phyloP scores from a whole-genome alignment of 2,329 filamentous ascomycete species.

The Thielaviopsis punctulata region DNA sequence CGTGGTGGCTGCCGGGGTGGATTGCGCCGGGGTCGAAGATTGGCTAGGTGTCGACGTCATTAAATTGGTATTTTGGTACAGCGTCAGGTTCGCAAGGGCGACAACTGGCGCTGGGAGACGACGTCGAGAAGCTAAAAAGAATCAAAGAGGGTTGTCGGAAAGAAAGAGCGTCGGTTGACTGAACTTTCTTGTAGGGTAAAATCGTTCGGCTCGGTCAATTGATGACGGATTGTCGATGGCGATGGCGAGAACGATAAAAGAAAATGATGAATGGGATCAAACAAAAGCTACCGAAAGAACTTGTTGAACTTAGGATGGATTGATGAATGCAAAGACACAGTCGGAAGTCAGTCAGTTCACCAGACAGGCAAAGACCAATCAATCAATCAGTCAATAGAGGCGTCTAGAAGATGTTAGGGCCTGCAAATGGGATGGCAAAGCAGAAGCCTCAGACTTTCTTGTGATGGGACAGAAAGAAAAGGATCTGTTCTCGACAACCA shows the following conservation, averaged over 20 bases:
- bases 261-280: background rate
- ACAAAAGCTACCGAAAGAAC: background rate
- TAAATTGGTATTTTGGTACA: conserved; percentile 20
- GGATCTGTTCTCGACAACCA: background rate
- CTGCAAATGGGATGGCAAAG: background rate
- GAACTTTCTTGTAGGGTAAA: background rate
- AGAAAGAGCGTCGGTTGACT: background rate
- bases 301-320: background rate
- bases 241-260: background rate
- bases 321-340: background rate
- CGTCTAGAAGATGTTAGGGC: background rate
- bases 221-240: background rate
- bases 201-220: background rate
- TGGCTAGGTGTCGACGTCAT: conserved; percentile 39
- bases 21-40: conserved; percentile 34
- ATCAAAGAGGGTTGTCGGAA: background rate
- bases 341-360: background rate
- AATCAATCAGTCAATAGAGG: no score
- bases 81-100: conserved; percentile 11
- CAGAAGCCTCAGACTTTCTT: background rate
- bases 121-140: conserved; percentile 4
- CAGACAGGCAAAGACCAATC: background rate
- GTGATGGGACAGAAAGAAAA: conserved; percentile 7
- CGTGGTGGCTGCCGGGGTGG: conserved; percentile 38
- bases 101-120: conserved; percentile 10